Conservation (phyloP, 139 green algal species). For the Closterium sp. region DNA sequence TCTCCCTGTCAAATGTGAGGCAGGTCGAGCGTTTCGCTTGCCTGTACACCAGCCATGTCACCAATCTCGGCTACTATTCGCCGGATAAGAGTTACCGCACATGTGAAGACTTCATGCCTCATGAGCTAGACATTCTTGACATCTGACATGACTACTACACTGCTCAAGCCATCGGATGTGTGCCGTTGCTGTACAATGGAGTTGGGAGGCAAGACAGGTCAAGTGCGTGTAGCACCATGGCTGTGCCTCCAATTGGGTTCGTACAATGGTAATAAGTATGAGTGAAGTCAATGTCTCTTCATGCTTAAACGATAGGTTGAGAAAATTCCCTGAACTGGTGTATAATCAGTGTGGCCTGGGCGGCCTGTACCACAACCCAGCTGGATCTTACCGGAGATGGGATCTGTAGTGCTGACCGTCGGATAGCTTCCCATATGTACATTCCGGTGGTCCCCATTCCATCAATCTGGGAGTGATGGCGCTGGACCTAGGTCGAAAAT, state of each 20-base stretch:
- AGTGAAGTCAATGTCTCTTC: too few relatives aligned
- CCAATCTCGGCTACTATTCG: constrained; percentile 85
- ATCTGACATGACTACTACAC: constrained; percentile 13
- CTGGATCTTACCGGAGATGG: not conserved
- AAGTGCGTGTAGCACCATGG: too few relatives aligned
- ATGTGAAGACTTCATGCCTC: constrained; percentile 78
- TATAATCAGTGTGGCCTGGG: too few relatives aligned
- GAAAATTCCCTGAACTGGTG: too few relatives aligned
- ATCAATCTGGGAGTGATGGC: not conserved
- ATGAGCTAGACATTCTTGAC: constrained; percentile 66
- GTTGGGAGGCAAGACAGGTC: too few relatives aligned
- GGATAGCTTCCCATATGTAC: not conserved
- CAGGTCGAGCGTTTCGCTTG: constrained; percentile 94
- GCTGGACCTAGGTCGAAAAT: too few relatives aligned
- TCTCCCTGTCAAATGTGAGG: too few relatives aligned
- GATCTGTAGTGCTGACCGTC: not conserved
- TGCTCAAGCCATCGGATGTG: not conserved
- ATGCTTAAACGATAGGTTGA: too few relatives aligned
- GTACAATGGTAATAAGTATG: too few relatives aligned
- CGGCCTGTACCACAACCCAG: too few relatives aligned
- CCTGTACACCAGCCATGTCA: constrained; percentile 94
- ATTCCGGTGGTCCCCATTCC: not conserved
- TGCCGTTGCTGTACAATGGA: too few relatives aligned
- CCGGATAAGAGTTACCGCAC: constrained; percentile 83
- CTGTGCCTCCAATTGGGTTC: too few relatives aligned